A percentile compares a stretch with the other conserved stretches of the same genome.
phyloP scores from a whole-genome alignment of 2,329 filamentous ascomycete genomes.

The Colletotrichum noveboracense region DNA sequence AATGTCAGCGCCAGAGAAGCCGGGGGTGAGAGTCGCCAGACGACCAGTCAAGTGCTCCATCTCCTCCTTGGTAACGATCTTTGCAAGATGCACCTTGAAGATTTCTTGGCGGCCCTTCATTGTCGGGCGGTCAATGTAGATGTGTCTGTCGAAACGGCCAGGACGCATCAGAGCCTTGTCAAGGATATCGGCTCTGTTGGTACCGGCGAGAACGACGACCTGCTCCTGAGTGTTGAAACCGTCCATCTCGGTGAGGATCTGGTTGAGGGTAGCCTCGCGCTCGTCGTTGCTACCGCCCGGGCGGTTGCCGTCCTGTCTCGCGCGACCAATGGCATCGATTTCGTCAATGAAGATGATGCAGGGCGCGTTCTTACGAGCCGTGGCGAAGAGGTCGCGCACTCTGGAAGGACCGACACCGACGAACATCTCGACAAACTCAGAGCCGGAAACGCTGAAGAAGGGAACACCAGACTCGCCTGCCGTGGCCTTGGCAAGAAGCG shows the following conservation, averaged over 20 bases:
- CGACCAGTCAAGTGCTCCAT: conserved; percentile 86
- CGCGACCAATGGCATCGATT: conserved; percentile 96
- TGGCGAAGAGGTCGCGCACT: conserved; percentile 93
- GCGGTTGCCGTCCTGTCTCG: conserved; percentile 76
- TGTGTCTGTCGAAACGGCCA: conserved; percentile 96
- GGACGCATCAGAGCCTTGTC: conserved; percentile 94
- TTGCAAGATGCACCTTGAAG: conserved; percentile 91
- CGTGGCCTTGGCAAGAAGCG: conserved; percentile 93
- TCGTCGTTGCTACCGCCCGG: conserved; percentile 85
- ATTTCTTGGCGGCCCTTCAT: conserved; percentile 98
- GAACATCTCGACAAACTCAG: conserved; percentile 99
- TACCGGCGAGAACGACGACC: conserved; percentile 95
- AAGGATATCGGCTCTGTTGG: conserved; percentile 91
- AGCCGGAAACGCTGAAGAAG: conserved; percentile 98
- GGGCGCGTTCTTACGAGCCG: conserved; percentile 92
- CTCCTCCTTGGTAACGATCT: conserved; percentile 93
- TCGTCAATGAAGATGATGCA: conserved; percentile 99
- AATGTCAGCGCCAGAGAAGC: conserved; percentile 97
- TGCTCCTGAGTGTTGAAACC: conserved; percentile 98
- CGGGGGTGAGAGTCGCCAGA: conserved; percentile 89
- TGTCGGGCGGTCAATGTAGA: conserved; percentile 91
- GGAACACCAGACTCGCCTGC: conserved; percentile 96
- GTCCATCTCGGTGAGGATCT: conserved; percentile 99
- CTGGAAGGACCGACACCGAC: conserved; percentile 96
- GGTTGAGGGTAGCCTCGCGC: conserved; percentile 94